A percentile compares a stretch with the other conserved stretches of the same genome.
Evolutionary conservation across 192 early-diverging fungal genomes (phyloP).

Genomic region (Lobosporangium transversale): DNA sequence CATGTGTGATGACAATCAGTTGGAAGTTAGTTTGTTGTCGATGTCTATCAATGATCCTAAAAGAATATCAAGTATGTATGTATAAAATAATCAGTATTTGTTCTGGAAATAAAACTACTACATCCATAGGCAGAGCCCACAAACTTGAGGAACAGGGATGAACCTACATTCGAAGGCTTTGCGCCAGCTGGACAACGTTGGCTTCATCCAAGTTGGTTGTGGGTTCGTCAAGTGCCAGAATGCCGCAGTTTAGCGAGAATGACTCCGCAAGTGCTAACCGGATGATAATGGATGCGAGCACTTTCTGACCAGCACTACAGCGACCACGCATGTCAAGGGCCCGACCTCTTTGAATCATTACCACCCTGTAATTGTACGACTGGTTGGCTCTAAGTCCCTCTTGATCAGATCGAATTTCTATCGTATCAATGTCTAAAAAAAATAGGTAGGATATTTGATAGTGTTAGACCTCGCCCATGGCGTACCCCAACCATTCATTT

Average conservation of each 20-base stretch:
- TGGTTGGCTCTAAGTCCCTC: slow-evolving; percentile 76
- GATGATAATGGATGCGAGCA: slow-evolving; percentile 95
- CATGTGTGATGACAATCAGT: slow-evolving; percentile 97
- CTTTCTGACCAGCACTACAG: slow-evolving; percentile 97
- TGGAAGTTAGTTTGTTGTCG: slow-evolving; percentile 92
- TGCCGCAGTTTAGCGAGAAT: slow-evolving; percentile 92
- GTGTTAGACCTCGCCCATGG: too few relatives aligned
- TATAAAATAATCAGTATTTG: background rate
- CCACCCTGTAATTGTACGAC: slow-evolving; percentile 78
- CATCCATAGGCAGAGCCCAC: background rate
- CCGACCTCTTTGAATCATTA: slow-evolving; percentile 89
- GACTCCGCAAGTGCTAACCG: slow-evolving; percentile 95
- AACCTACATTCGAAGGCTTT: slow-evolving; percentile 77
- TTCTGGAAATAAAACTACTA: background rate
- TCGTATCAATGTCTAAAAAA: slow-evolving; percentile 88
- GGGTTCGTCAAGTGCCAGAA: slow-evolving; percentile 96
- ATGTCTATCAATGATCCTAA: slow-evolving; percentile 83
- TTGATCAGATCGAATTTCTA: slow-evolving; percentile 93
- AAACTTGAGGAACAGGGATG: too few relatives aligned
- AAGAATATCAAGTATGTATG: background rate
- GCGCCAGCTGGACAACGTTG: slow-evolving; percentile 89
- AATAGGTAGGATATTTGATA: background rate
- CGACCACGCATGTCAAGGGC: slow-evolving; percentile 95
- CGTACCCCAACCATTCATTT: too few relatives aligned
- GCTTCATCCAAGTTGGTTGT: slow-evolving; percentile 95